Conservation (phyloP, 2,329 filamentous ascomycete species). For the Leptoxyphium fumago region DNA sequence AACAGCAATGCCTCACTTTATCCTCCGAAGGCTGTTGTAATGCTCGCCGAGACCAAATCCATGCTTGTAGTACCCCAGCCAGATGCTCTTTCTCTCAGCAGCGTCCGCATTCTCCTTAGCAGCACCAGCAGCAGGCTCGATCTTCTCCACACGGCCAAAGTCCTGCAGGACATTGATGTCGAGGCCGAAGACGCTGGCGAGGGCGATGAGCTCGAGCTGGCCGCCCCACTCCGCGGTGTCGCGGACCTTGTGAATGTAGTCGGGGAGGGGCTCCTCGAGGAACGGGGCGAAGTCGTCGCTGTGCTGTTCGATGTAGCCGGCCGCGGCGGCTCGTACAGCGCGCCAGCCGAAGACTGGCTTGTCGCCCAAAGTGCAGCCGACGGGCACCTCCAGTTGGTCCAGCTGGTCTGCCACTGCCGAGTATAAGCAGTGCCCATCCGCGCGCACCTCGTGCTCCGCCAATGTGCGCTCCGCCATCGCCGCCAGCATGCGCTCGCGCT, state of each 20-base stretch:
- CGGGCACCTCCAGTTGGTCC: slow-evolving; percentile 27
- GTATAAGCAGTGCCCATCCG: slow-evolving; percentile 92
- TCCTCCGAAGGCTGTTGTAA: slow-evolving; percentile 66
- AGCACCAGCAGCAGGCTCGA: slow-evolving; percentile 37
- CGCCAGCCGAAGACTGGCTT: slow-evolving; percentile 37
- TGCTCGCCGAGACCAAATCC: slow-evolving; percentile 91
- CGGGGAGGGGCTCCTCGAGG: slow-evolving; percentile 62
- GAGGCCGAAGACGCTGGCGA: slow-evolving; percentile 66
- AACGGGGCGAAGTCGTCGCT: slow-evolving; percentile 74
- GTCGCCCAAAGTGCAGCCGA: slow-evolving; percentile 17
- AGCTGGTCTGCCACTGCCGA: slow-evolving; percentile 82
- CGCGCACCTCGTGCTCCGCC: slow-evolving; percentile 62
- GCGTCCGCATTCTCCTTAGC: slow-evolving; percentile 20
- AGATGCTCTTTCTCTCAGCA: slow-evolving; percentile 47
- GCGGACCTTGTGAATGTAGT: slow-evolving; percentile 61
- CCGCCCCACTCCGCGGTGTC: slow-evolving; percentile 94
- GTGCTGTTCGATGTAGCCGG: slow-evolving; percentile 60
- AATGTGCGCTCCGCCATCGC: slow-evolving; percentile 51
- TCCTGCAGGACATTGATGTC: slow-evolving; percentile 73
- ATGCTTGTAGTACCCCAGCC: slow-evolving; percentile 91
- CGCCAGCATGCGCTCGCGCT: slow-evolving; percentile 54
- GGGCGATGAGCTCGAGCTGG: slow-evolving; percentile 73
- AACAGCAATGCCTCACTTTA: background rate
- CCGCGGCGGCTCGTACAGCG: slow-evolving; percentile 53
- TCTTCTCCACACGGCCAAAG: slow-evolving; percentile 64